These are phyloP conservation scores for Skeletonema grethae DNA, from an alignment of 108 stramenopile genomes.

Conservation along the genomic window DNA sequence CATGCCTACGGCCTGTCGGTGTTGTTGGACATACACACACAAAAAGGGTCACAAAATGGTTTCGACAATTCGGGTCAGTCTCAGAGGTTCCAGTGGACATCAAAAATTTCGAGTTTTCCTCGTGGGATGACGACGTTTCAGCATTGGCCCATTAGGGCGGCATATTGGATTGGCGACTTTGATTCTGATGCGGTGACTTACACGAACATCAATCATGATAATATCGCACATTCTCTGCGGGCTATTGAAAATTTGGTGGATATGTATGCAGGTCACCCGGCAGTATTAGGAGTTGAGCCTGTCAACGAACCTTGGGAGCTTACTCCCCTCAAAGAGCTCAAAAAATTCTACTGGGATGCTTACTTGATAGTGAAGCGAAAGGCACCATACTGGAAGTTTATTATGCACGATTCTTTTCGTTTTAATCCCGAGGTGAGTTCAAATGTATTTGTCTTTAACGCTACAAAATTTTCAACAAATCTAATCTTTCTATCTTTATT, in stretches of 20 bases:
- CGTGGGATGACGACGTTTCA: constrained; percentile 62
- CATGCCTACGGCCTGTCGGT: constrained; percentile 73
- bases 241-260: constrained; percentile 81
- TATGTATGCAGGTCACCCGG: constrained; percentile 76
- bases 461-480: neutral
- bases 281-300: constrained; percentile 89
- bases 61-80: constrained; percentile 87
- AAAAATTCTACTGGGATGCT: constrained; percentile 93
- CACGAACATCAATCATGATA: constrained; percentile 70
- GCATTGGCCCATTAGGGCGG: constrained; percentile 89
- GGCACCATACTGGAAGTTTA: constrained; percentile 93
- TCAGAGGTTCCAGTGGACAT: constrained; percentile 80
- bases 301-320: constrained; percentile 96
- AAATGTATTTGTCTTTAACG: neutral
- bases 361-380: constrained; percentile 85
- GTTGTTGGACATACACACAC: constrained; percentile 82
- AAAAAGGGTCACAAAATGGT: constrained; percentile 89
- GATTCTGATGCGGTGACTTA: constrained; percentile 67
- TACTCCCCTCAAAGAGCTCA: constrained; percentile 78
- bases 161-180: constrained; percentile 87
- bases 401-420: constrained; percentile 95
- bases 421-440: constrained; percentile 61
- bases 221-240: constrained; percentile 78
- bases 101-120: constrained; percentile 50
- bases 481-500: neutral